Evolutionary conservation across 176 grass and related monocot species (phyloP), one percentile per base, ranked within the genome.

Genomic region (Aegilops umbellulata): DNA sequence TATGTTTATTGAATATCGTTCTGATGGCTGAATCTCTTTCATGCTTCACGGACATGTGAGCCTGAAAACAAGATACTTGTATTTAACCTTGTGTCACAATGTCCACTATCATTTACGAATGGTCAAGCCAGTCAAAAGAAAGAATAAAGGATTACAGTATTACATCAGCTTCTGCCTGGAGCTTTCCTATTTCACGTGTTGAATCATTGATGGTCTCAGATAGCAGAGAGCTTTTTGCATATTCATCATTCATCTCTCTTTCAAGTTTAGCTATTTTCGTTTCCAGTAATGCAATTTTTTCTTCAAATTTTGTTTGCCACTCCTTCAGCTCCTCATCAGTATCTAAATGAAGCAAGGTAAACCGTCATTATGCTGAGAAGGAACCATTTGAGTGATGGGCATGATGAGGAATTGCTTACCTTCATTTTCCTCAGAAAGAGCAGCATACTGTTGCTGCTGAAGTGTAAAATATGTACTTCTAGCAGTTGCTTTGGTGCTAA

Each of bases 281-380:
- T 85, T 90, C 91, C 60, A 95, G 80, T 68, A 92, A 49, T 38
- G 86, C 78, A 85, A 98, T 95, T 74, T 84, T 93, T 90, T 98
- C 95, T 83, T 98, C 83, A 95, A 98, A 98, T 94, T 98, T 98
- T 36, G 83, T 86, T 81, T 98, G 95, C 93, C 95, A 98, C 78
- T 98, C 93, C 87, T 89, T 94, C 76, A 98, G 78, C 75, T 98
- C 95, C 81, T 98, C 95, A 25, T 98, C 91, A 15, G 95, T 94
- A 92, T 95, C 95, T 98, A 89, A 84, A 93, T 29, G 39, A 75
- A 83, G 27, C 62, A 57, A 27, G 25, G 38, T 81, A 29, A 82
- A 70, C 20, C 29, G 29, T 76, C 80, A 68, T 60, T 61, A 88
- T 65, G 13, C 69, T 72, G 19, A 46, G 25, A 58, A 25, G 69